Conservation (phyloP, 768 basidiomycete genomes). For the Boletus eberwhitei region DNA sequence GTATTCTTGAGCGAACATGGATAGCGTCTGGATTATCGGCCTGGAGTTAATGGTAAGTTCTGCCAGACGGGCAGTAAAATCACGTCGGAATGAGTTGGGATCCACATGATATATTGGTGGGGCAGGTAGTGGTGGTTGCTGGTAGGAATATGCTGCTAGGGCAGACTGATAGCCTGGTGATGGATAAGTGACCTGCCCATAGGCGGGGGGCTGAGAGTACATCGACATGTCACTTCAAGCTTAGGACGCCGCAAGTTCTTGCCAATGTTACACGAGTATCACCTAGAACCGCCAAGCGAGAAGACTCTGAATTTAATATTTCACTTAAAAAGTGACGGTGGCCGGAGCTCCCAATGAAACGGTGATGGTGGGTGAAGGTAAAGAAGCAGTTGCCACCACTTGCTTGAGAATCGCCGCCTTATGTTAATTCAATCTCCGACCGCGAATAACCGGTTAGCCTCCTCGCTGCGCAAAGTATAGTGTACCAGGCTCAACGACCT, state of each 20-base stretch:
- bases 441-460: conserved; percentile 25
- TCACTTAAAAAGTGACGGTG: conserved; percentile 49
- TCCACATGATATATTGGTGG: conserved; percentile 52
- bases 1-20: conserved; percentile 89
- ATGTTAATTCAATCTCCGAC: conserved; percentile 35
- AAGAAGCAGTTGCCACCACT: conserved; percentile 31
- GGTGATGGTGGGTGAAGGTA: conserved; percentile 47
- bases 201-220: conserved; percentile 59
- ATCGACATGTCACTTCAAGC: conserved; percentile 52
- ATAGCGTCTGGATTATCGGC: conserved; percentile 88
- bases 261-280: conserved; percentile 33
- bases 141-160: conserved; percentile 45
- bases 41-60: conserved; percentile 93
- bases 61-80: conserved; percentile 68
- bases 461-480: conserved; percentile 2
- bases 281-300: conserved; percentile 31
- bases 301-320: conserved; percentile 40
- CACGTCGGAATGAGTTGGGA: conserved; percentile 72
- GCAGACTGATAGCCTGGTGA: conserved; percentile 45
- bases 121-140: conserved; percentile 41
- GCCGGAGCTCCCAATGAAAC: conserved; percentile 35
- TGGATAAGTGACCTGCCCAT: conserved; percentile 55
- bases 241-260: conserved; percentile 33
- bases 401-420: conserved; percentile 27
- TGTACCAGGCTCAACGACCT: conserved; percentile 18